Conservation (phyloP, 305 asterid genomes). For the Fraxinus sp. region DNA sequence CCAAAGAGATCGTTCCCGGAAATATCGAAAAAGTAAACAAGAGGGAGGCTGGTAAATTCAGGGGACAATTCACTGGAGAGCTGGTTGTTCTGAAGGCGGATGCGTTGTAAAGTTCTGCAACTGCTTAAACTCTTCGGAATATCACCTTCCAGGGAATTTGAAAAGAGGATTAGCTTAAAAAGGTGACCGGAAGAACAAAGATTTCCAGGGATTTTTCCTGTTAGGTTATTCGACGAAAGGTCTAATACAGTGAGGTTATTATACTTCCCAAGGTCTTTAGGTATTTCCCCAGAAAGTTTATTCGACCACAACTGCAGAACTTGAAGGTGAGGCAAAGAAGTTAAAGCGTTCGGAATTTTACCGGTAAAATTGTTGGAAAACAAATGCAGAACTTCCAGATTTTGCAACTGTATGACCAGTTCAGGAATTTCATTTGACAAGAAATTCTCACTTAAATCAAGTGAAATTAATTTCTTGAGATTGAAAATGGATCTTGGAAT, state of each 20-base stretch:
- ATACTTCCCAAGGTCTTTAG: constrained; percentile 52
- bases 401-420: constrained; percentile 32
- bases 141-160: constrained; percentile 58
- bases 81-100: constrained; percentile 62
- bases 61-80: constrained; percentile 52
- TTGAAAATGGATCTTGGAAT: constrained; percentile 56
- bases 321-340: constrained; percentile 62
- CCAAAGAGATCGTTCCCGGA: constrained; percentile 61
- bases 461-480: constrained; percentile 54
- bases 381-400: constrained; percentile 65
- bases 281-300: constrained; percentile 57
- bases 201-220: constrained; percentile 60
- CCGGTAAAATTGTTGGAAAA: constrained; percentile 74
- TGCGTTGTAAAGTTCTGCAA: constrained; percentile 67
- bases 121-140: constrained; percentile 51
- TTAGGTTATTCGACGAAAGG: constrained; percentile 72
- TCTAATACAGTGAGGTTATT: constrained; percentile 74
- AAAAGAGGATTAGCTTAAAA: constrained; percentile 73
- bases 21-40: constrained; percentile 67
- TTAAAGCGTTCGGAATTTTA: constrained; percentile 54
- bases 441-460: constrained; percentile 74
- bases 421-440: constrained; percentile 69
- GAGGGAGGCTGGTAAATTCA: constrained; percentile 54
- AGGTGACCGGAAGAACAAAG: constrained; percentile 52
- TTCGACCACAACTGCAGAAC: constrained; percentile 86